Base-by-base conservation (phyloP, 495 filamentous ascomycete genomes). In the Penicillium samsonianum region DNA sequence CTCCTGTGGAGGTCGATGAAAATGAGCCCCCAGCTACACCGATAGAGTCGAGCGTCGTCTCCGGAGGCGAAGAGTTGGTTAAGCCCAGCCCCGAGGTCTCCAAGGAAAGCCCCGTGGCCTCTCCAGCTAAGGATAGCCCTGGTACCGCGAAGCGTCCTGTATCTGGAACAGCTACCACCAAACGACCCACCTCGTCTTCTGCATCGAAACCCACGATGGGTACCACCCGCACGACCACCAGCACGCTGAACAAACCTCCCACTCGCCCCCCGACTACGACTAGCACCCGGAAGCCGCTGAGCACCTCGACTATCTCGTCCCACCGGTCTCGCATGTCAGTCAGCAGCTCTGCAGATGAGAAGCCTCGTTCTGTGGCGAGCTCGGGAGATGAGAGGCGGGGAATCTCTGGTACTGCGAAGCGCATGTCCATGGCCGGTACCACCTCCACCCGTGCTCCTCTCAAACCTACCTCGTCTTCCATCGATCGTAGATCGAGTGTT, bases 261-360 rank as follows among this genome's bases (percentile, higher is more conserved):
- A 77, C 76, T 2, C 75, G 77, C 10, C 74, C 76, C 2, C 48
- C 72, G 4, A 71, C 74, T 23, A 76, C 76, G 2, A 64, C 73
- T 4, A 67, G 70, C 12, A 58, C 61, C n/a, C 73, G 77, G 26
- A 76, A 73, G 53, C 71, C 73, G 1, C 58, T 75, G 57, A 69
- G 71, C 58, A 70, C 65, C 16, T 71, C 77, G 4, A 77, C 74
- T 10, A 68, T 72, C 20, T 67, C 76, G 31, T 72, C 73, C 25
- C 77, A 80, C 40, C 71, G 76, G 14, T 76, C 77, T 31, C 74
- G 75, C 6, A 69, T 72, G 6, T 80, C 77, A 5, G 62, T 79
- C 45, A 77, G 75, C 58, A 79, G 77, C 62, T 78, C 76, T n/a
- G 76, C 76, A 6, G 77, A 80, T 57, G 77, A 80, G 55, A 80